A percentile compares a stretch with the other conserved stretches of the same genome.
These are phyloP conservation scores for Schrenkiella parvula DNA, from an alignment of 345 rosid species.

Conservation along the genomic window DNA sequence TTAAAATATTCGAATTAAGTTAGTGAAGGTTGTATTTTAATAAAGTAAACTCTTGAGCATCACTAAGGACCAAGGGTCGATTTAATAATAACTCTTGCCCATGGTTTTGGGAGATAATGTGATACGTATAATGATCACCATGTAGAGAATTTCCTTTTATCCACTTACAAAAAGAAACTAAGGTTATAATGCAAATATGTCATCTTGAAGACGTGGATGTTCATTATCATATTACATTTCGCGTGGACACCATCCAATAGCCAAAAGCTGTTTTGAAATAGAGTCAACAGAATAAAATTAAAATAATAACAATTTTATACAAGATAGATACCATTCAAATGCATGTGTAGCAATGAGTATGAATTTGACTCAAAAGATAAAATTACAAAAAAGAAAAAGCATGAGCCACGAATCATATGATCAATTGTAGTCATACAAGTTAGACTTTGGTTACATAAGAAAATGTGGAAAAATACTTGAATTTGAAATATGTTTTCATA, in stretches of 20 bases:
- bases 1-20: slow-evolving; percentile 12
- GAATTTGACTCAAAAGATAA: not conserved
- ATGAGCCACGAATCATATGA: not conserved
- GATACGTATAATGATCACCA: not conserved
- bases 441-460: not conserved
- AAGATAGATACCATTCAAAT: not conserved
- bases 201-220: not conserved
- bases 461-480: not conserved
- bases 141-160: not conserved
- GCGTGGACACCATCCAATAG: slow-evolving; percentile 21
- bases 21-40: slow-evolving; percentile 18
- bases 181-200: not conserved
- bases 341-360: not conserved
- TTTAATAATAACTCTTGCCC: slow-evolving; percentile 24
- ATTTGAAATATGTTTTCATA: not conserved
- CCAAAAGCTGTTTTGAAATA: slow-evolving; percentile 23
- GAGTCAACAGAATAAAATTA: not conserved
- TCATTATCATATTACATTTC: not conserved
- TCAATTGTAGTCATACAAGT: not conserved
- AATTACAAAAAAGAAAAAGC: not conserved
- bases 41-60: slow-evolving; percentile 17
- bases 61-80: slow-evolving; percentile 28
- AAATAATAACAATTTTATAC: not conserved
- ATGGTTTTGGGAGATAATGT: slow-evolving; percentile 20
- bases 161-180: not conserved